phyloP scores from a whole-genome alignment of 208 protist genomes.

The Strigomonas culicis region DNA sequence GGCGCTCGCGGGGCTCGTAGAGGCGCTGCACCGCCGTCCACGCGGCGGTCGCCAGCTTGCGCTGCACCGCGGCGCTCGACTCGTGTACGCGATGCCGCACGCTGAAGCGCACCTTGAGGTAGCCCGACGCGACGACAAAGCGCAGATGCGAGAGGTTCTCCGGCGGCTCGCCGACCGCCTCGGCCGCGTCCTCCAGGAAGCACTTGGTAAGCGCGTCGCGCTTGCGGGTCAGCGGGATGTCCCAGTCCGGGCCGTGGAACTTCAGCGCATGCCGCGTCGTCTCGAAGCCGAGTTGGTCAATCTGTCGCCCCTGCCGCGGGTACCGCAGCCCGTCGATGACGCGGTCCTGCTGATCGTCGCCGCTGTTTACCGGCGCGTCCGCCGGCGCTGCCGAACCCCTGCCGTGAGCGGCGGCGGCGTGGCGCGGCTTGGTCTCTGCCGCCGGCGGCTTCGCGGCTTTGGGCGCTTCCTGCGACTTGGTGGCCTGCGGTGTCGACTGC shows the following conservation, averaged over 20 bases:
- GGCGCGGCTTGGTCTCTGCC: background rate
- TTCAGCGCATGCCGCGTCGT: constrained; percentile 55
- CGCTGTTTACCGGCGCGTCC: constrained; percentile 18
- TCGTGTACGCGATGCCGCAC: constrained; percentile 53
- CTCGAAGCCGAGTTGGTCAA: constrained; percentile 67
- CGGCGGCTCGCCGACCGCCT: constrained; percentile 34
- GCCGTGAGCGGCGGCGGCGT: background rate
- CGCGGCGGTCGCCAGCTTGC: constrained; percentile 26
- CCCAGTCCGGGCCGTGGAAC: constrained; percentile 68
- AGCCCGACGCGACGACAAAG: constrained; percentile 42
- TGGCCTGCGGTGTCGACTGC: too few species aligned
- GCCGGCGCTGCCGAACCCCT: constrained; percentile 14
- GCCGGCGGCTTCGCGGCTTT: background rate
- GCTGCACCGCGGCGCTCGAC: constrained; percentile 38
- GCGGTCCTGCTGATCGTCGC: constrained; percentile 34
- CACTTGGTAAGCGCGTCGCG: constrained; percentile 45
- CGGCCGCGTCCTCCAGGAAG: constrained; percentile 46
- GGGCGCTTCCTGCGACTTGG: too few species aligned
- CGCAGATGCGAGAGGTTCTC: constrained; percentile 52
- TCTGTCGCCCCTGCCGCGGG: constrained; percentile 43
- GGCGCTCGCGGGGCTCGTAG: constrained; percentile 51
- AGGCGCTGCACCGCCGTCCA: constrained; percentile 47
- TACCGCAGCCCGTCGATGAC: constrained; percentile 65
- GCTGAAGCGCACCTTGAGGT: constrained; percentile 46
- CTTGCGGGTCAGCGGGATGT: constrained; percentile 51